Conservation (phyloP, 371 early-diverging fungal genomes). For the Rhizopus sp. region DNA sequence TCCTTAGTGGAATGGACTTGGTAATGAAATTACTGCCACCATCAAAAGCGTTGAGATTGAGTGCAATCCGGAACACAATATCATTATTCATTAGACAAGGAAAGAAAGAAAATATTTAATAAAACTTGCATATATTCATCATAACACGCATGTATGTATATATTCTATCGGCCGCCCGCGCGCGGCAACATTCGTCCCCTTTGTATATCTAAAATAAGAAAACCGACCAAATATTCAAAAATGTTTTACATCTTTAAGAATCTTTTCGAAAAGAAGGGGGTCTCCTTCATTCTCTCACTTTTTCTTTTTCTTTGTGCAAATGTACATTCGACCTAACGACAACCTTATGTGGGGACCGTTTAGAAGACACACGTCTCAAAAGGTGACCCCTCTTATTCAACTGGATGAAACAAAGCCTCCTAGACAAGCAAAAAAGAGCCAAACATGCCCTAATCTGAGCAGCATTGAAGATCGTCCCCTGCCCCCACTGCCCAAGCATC, state of each 20-base stretch:
- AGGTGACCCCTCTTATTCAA: not conserved
- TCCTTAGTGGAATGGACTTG: slow-evolving; percentile 32
- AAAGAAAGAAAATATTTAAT: not conserved
- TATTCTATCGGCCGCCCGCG: not conserved
- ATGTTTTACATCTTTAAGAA: not conserved
- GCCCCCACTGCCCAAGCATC: slow-evolving; percentile 15
- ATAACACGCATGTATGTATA: not conserved
- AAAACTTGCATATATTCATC: not conserved
- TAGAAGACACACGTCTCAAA: slow-evolving; percentile 4
- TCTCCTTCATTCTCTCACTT: not conserved
- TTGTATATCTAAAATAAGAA: not conserved
- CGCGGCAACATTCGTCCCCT: not conserved
- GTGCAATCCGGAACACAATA: slow-evolving; percentile 34
- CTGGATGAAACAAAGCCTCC: not conserved
- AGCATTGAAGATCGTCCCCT: slow-evolving; percentile 5
- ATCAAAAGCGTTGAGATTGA: slow-evolving; percentile 34
- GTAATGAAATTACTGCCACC: slow-evolving; percentile 23
- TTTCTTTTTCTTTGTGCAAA: not conserved
- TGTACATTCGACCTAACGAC: no score
- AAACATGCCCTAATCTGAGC: slow-evolving; percentile 15
- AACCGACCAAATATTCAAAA: not conserved
- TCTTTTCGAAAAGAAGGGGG: not conserved
- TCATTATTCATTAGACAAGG: slow-evolving; percentile 9
- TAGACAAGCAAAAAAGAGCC: slow-evolving; percentile 3
- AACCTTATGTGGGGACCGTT: not conserved